Base-by-base conservation (phyloP, 2,329 filamentous ascomycete species). In the Cryphonectria parasitica region DNA sequence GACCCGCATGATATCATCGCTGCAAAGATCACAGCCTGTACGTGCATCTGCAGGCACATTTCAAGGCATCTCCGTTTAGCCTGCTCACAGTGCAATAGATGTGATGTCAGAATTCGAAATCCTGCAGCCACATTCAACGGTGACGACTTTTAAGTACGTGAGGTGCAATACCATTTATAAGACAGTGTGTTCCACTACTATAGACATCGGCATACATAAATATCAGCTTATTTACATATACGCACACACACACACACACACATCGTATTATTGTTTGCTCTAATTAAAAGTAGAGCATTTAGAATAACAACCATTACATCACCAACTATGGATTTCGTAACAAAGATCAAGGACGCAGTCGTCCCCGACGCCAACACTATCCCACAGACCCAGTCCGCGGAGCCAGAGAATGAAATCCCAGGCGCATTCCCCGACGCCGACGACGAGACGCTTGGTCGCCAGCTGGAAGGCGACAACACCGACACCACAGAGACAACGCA, bases 1-100 rank as follows among this genome's bases (percentile, higher is more conserved):
- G 25, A 64, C 36, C 61, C 61, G 41, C 61, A 64, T 64, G 61
- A 64, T 64, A 64, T 64, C 61, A 64, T 64, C 61, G 61, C 41
- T 64, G 61, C 61, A n/a, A 41, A 39, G n/a, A 31, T 5, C 39
- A 45, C 39, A 17, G 28, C 36, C 31, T 0, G 13, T 41, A n/a
- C 39, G 8, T 39, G n/a, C 39, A 43, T 43, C 41, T 43, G n/a
- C 41, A 17, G 39, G 4, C 31, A 22, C 60, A 41, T 41, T 25
- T 39, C 22, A 28, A n/a, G 39, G 39, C n/a, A 39, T 17, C 11
- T 41, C 8, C 45, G 8, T 49, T 5, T 15, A 13, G 36, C 36
- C 10, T n/a, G 36, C 61, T 25, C 19, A 64, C 39, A 28, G 36
- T 25, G 43, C n/a, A 49, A 49, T 3, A 22, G 52, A 56, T 15